Evolutionary conservation across 192 early-diverging fungal species (phyloP), one percentile per base, ranked within the genome.

Genomic region (Kickxella alabastrina): DNA sequence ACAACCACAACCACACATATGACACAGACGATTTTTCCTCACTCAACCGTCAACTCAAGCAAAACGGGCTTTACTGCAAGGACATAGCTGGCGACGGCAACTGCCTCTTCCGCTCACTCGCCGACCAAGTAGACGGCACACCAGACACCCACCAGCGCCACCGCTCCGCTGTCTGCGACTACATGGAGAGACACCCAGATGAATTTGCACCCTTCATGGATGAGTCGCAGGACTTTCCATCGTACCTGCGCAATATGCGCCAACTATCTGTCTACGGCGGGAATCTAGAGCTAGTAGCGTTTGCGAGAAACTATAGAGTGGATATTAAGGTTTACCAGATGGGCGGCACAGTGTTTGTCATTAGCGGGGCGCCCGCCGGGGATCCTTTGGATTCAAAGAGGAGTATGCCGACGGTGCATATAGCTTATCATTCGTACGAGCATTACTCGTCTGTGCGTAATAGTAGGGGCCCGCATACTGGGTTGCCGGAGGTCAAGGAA

Each of bases 391-490:
- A 75, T 4, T 35, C 52, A 19, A 15, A 32, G 18, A 61, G 70
- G n/a, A 67, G 58, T 26, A 57, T 74, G 39, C 82, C 76, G 10
- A 49, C 73, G 5, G 75, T 83, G 41, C 83, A 87, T 58, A 81
- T 87, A 24, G 85, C 85, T 55, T 88, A 88, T 57, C 87, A 88
- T 43, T 83, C 77, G 43, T 88, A 84, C 73, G 85, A 88, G 49
- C 87, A 86, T 53, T 88, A 89, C 37, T 86, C 83, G 34, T 89
- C 87, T 1, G 82, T 89, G 22, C 65, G 86, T 4, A 87, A 86
- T 38, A 68, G 76, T 17, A 61, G 66, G 37, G 87, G 86, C 0
- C 86, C 87, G 14, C 68, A 79, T 18, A 62, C 57, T 1, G 87
- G 87, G 12, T 58, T 74, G 37, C 85, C 87, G 2, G 59, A 82